Conservation (phyloP, 1,139 yeast genomes). For the Kluyveromyces sp. region DNA sequence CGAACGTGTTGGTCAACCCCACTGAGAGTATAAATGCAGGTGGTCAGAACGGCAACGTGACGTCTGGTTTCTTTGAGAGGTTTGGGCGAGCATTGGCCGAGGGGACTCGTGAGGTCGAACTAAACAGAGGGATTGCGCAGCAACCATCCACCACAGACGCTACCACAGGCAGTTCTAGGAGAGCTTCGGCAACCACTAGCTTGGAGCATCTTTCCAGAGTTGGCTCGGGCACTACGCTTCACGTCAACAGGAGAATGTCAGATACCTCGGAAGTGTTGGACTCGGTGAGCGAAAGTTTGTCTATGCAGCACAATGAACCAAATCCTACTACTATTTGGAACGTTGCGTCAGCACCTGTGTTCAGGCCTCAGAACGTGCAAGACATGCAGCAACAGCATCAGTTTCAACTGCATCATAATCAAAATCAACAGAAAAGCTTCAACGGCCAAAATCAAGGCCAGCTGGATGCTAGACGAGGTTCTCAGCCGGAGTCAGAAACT, state of each 20-base stretch:
- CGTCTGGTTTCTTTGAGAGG: slow-evolving; percentile 27
- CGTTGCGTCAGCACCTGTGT: slow-evolving; percentile 24
- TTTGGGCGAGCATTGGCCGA: slow-evolving; percentile 32
- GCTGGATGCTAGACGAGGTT: background rate
- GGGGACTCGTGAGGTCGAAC: slow-evolving; percentile 31
- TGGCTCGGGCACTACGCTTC: slow-evolving; percentile 3
- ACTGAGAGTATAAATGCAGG: slow-evolving; percentile 7
- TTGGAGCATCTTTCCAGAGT: slow-evolving; percentile 2
- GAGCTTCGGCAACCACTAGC: slow-evolving; percentile 1
- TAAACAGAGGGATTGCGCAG: slow-evolving; percentile 1
- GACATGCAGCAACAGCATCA: slow-evolving; percentile 1
- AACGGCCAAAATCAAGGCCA: background rate
- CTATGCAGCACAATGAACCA: slow-evolving; percentile 10
- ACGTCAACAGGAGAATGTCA: slow-evolving; percentile 10
- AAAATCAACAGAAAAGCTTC: background rate
- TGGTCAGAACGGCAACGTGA: slow-evolving; percentile 7
- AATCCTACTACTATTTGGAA: slow-evolving; percentile 24
- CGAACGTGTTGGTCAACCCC: background rate
- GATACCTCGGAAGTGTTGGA: slow-evolving; percentile 14
- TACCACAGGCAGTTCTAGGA: background rate
- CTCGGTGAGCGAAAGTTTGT: slow-evolving; percentile 13
- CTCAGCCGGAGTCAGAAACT: background rate
- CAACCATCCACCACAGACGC: background rate
- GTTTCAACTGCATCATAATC: slow-evolving; percentile 1
- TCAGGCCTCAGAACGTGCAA: slow-evolving; percentile 18